A percentile compares a stretch with the other conserved stretches of the same genome.
These are phyloP conservation scores for Elaeis oleifera DNA, from an alignment of 202 grass and related monocot genomes.

Conservation along the genomic window DNA sequence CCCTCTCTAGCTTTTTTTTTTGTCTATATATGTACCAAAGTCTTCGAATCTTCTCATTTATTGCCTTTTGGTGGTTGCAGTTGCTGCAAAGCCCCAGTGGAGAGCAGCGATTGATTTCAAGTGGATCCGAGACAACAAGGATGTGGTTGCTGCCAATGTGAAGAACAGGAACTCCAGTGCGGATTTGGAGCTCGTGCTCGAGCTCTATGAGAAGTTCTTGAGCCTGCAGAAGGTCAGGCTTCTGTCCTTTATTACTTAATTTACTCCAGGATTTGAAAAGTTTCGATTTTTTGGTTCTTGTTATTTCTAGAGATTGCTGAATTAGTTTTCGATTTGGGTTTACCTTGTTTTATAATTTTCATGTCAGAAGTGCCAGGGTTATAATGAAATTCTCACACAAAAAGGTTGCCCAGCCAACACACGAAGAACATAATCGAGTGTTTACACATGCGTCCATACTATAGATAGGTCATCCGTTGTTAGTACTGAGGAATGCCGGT, in stretches of 20 bases:
- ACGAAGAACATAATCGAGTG: too few species aligned
- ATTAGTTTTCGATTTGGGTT: too few species aligned
- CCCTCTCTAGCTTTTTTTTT: not conserved
- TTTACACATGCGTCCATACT: too few species aligned
- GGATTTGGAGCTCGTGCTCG: conserved; percentile 70
- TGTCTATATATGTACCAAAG: conserved; percentile 4
- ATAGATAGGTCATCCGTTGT: too few species aligned
- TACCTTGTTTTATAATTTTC: too few species aligned
- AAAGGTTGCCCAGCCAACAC: too few species aligned
- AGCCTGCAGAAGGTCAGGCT: conserved; percentile 72
- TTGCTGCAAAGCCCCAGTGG: conserved; percentile 51
- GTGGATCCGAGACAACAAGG: conserved; percentile 89
- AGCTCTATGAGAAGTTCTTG: conserved; percentile 75
- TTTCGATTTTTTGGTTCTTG: not conserved
- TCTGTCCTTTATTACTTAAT: conserved; percentile 13
- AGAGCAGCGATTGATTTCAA: conserved; percentile 97
- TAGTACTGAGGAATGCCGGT: too few species aligned
- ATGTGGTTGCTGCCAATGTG: conserved; percentile 55
- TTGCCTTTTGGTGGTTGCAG: conserved; percentile 1
- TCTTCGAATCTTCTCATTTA: not conserved
- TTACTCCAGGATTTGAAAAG: not conserved
- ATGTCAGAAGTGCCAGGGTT: too few species aligned
- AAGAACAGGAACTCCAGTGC: conserved; percentile 50
- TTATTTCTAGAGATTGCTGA: not conserved
- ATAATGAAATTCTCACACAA: too few species aligned